Evolutionary conservation across 441 rosid genomes (phyloP).

Genomic region (Sinapis alba): DNA sequence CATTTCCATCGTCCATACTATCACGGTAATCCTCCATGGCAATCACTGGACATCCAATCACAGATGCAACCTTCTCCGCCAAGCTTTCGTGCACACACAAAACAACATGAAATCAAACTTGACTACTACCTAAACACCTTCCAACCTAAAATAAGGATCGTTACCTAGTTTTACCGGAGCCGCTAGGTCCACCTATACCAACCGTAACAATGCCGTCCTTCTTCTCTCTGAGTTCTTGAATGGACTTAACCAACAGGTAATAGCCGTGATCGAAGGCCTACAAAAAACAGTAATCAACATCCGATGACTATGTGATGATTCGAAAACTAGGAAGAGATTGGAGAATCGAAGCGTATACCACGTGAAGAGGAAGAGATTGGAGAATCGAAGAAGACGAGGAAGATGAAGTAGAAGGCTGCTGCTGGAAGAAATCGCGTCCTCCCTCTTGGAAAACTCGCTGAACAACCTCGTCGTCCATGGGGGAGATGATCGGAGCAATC

Average conservation of each 20-base stretch:
- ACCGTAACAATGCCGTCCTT: constrained; percentile 87
- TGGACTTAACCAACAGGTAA: constrained; percentile 83
- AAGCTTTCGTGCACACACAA: constrained; percentile 58
- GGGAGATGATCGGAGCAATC: constrained; percentile 23
- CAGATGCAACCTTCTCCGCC: constrained; percentile 98
- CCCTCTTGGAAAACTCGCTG: constrained; percentile 93
- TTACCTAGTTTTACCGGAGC: constrained; percentile 96
- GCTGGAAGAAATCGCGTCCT: constrained; percentile 89
- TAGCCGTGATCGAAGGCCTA: constrained; percentile 96
- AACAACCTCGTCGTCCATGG: constrained; percentile 93
- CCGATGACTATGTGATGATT: not conserved
- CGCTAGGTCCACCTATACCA: constrained; percentile 97
- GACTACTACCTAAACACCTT: not conserved
- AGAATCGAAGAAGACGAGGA: constrained; percentile 78
- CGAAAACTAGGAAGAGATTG: not conserved
- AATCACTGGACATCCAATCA: constrained; percentile 89
- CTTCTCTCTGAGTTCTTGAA: constrained; percentile 95
- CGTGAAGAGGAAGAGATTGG: constrained; percentile 93
- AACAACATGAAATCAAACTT: constrained; percentile 28
- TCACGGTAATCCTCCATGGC: constrained; percentile 92
- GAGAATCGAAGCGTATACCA: constrained; percentile 51
- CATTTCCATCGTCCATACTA: constrained; percentile 86
- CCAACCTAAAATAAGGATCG: constrained; percentile 1
- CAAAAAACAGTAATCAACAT: constrained; percentile 5
- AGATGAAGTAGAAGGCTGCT: constrained; percentile 78